Evolutionary conservation across 2,329 filamentous ascomycete species (phyloP).

Genomic region (Fusarium subglutinans): DNA sequence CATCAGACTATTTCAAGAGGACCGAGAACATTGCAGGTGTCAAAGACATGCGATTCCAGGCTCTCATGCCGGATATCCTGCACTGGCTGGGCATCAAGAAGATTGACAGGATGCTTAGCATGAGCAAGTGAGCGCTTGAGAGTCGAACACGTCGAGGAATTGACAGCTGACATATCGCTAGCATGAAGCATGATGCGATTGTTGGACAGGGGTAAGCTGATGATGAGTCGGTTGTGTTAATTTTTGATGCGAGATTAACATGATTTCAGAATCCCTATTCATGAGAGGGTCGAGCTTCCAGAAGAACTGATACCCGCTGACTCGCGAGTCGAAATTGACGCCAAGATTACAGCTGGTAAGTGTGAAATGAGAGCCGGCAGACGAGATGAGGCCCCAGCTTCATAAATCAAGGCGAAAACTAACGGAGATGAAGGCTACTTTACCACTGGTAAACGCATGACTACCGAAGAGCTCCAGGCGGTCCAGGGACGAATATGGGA

Average conservation of each 20-base stretch:
- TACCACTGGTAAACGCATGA: slow-evolving; percentile 90
- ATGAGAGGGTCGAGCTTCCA: slow-evolving; percentile 90
- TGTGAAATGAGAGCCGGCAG: slow-evolving; percentile 45
- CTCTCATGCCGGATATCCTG: slow-evolving; percentile 95
- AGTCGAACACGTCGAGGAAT: slow-evolving; percentile 11
- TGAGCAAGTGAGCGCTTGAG: slow-evolving; percentile 81
- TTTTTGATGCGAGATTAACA: slow-evolving; percentile 21
- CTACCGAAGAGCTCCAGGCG: slow-evolving; percentile 82
- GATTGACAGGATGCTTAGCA: slow-evolving; percentile 97
- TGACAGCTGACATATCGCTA: slow-evolving; percentile 51
- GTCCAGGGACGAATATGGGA: slow-evolving; percentile 94
- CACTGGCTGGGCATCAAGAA: slow-evolving; percentile 99
- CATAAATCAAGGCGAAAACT: slow-evolving; percentile 24
- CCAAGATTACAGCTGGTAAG: slow-evolving; percentile 94
- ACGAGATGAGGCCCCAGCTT: slow-evolving; percentile 4
- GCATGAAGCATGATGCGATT: slow-evolving; percentile 92
- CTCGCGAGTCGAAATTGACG: slow-evolving; percentile 97
- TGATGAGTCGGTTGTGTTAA: background rate
- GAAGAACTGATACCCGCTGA: slow-evolving; percentile 94
- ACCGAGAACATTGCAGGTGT: slow-evolving; percentile 99
- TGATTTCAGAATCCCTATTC: slow-evolving; percentile 75
- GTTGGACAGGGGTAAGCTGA: slow-evolving; percentile 76
- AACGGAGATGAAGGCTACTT: slow-evolving; percentile 67
- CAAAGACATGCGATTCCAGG: slow-evolving; percentile 97
- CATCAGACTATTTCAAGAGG: slow-evolving; percentile 93